phyloP scores from a whole-genome alignment of 23 red algal species.

The Gracilaria gracilis region DNA sequence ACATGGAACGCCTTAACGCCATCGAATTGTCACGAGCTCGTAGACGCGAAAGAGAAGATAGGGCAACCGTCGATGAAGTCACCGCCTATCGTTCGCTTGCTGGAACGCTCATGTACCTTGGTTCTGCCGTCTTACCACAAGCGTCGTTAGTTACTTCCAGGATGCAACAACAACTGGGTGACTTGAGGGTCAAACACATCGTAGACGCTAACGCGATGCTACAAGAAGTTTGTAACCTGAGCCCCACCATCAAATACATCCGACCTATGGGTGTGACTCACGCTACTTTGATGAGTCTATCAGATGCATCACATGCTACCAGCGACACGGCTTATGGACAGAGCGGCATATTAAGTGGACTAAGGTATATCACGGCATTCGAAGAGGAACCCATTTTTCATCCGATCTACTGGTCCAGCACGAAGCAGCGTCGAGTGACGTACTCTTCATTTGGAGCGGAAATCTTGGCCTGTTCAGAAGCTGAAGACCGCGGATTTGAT shows the following conservation, averaged over 20 bases:
- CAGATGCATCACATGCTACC: not conserved
- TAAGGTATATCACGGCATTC: not conserved
- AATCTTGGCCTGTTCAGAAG: too few relatives aligned
- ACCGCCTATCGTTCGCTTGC: not conserved
- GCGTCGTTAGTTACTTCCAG: not conserved
- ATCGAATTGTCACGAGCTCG: not conserved
- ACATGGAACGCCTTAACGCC: not conserved
- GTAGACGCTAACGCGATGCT: constrained; percentile 24
- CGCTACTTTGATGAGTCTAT: not conserved
- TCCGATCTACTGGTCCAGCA: constrained; percentile 27
- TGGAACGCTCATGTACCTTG: not conserved
- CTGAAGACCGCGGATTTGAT: constrained; percentile 22
- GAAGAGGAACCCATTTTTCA: not conserved
- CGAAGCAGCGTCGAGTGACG: constrained; percentile 20
- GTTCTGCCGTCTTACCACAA: not conserved
- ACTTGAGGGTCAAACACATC: constrained; percentile 4
- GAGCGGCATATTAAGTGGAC: not conserved
- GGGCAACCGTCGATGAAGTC: not conserved
- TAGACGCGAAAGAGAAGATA: not conserved
- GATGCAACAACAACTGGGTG: constrained; percentile 16
- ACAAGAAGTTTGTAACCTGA: not conserved
- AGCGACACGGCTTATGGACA: not conserved
- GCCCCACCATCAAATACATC: not conserved
- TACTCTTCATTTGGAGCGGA: too few relatives aligned
- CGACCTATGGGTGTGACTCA: not conserved